A percentile compares a stretch with the other conserved stretches of the same genome.
These are phyloP conservation scores for Umbilicaria muhlenbergii DNA, from an alignment of 495 filamentous ascomycete genomes.

Conservation along the genomic window DNA sequence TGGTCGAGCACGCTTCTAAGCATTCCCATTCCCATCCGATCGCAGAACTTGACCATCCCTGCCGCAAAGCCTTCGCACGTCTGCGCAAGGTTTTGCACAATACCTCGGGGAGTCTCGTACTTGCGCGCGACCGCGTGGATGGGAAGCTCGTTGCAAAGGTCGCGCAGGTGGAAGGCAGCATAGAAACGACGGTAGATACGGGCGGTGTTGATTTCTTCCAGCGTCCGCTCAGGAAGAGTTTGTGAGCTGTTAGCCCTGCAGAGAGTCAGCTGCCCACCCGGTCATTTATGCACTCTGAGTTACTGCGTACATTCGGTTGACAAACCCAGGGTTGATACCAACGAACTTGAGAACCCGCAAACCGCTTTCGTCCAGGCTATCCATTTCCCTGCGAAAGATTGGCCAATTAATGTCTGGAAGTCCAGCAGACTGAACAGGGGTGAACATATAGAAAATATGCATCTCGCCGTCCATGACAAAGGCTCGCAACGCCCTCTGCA, in stretches of 20 bases:
- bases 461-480: slow-evolving; percentile 80
- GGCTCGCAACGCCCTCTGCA: slow-evolving; percentile 48
- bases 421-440: slow-evolving; percentile 40
- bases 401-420: slow-evolving; percentile 50
- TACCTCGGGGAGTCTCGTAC: slow-evolving; percentile 52
- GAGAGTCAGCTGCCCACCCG: slow-evolving; percentile 13
- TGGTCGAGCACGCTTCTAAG: slow-evolving; percentile 64
- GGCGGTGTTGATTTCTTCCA: slow-evolving; percentile 40
- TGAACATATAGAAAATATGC: slow-evolving; percentile 73
- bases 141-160: slow-evolving; percentile 67
- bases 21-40: slow-evolving; percentile 58
- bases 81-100: slow-evolving; percentile 56
- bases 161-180: slow-evolving; percentile 63
- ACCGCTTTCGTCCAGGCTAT: slow-evolving; percentile 53
- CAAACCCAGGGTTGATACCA: slow-evolving; percentile 49
- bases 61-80: slow-evolving; percentile 68
- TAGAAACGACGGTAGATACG: slow-evolving; percentile 67
- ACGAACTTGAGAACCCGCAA: slow-evolving; percentile 53
- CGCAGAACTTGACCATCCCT: slow-evolving; percentile 62
- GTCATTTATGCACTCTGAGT: neutral
- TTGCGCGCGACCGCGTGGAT: slow-evolving; percentile 52
- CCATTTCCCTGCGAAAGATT: slow-evolving; percentile 54
- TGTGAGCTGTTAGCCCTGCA: slow-evolving; percentile 52
- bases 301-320: slow-evolving; percentile 53
- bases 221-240: slow-evolving; percentile 44